Evolutionary conservation across 257 asterid genomes (phyloP), one percentile per base, ranked within the genome.

Genomic region (Solanum peruvianum): DNA sequence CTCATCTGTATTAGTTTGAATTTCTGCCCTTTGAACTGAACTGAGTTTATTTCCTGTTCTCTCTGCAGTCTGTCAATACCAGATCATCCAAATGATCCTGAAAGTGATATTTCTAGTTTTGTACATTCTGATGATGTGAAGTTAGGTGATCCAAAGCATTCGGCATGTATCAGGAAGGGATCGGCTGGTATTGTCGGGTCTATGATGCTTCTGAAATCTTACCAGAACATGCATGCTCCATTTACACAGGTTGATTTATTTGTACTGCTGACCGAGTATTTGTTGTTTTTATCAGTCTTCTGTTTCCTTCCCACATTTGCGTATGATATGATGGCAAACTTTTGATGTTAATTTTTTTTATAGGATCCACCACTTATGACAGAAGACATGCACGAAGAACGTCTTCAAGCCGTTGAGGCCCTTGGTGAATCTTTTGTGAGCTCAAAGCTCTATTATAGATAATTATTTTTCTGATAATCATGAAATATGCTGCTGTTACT

Each of bases 331-430:
- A 7, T 41, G 21, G 7, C 58, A 76, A 42, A 75, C 23, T 45
- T 77, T 70, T 56, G 5, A 33, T 33, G 71, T 86, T 49, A 13
- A 71, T 60, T 29, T 35, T 84, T 87, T 25, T 91, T 88, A 88
- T 88, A 96, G 99, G 98, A 96, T 33, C 96, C 98, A 84, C 99
- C 98, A 87, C 98, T 92, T 58, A 95, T 96, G 98, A 96, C 99
- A 83, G 99, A 96, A 91, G 99, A 96, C 89, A 95, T 96, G 98
- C 98, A 96, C 56, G 99, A 96, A 90, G 99, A 96, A 92, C 94
- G 99, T 81, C 91, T 94, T 70, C 94, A 88, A 85, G 99, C 98
- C 75, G 97, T 95, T 87, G 96, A 92, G 90, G 98, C 96, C 85
- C 91, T 93, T 90, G 94, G 96, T 20, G 92, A 91, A 89, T 92